These are phyloP conservation scores for Cnidoscolus chayamansa DNA, from an alignment of 441 rosid genomes.

Conservation along the genomic window DNA sequence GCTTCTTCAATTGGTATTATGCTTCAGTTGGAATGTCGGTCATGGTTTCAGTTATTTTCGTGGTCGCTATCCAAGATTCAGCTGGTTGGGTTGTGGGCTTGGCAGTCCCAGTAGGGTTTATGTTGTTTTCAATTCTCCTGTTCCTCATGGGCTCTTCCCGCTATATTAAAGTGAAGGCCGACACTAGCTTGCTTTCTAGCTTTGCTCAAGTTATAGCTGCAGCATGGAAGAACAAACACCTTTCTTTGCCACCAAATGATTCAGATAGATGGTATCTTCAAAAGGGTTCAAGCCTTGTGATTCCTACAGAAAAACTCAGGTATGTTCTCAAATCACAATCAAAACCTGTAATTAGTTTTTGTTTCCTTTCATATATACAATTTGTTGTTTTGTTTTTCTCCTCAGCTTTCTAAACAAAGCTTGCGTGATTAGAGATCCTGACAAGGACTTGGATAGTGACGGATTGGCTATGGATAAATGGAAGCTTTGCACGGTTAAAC, in stretches of 20 bases:
- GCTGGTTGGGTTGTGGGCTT: slow-evolving; percentile 42
- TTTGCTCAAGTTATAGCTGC: slow-evolving; percentile 30
- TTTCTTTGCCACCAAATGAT: slow-evolving; percentile 17
- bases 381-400: background rate
- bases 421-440: slow-evolving; percentile 38
- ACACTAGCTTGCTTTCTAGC: slow-evolving; percentile 30
- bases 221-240: slow-evolving; percentile 30
- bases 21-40: slow-evolving; percentile 39
- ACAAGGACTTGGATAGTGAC: slow-evolving; percentile 38
- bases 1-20: slow-evolving; percentile 54
- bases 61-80: slow-evolving; percentile 30
- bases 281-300: slow-evolving; percentile 30
- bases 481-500: slow-evolving; percentile 54
- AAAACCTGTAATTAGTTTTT: background rate
- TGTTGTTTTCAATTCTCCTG: slow-evolving; percentile 23
- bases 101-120: slow-evolving; percentile 32
- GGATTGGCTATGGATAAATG: slow-evolving; percentile 42
- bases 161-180: slow-evolving; percentile 31
- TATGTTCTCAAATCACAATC: slow-evolving; percentile 1
- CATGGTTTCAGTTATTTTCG: slow-evolving; percentile 24
- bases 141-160: slow-evolving; percentile 31
- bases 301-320: slow-evolving; percentile 42
- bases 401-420: slow-evolving; percentile 64
- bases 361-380: no score
- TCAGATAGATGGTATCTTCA: slow-evolving; percentile 29